A percentile compares a stretch with the other conserved stretches of the same genome.
phyloP scores from a whole-genome alignment of 2,329 filamentous ascomycete species.

The Aspergillus persii region DNA sequence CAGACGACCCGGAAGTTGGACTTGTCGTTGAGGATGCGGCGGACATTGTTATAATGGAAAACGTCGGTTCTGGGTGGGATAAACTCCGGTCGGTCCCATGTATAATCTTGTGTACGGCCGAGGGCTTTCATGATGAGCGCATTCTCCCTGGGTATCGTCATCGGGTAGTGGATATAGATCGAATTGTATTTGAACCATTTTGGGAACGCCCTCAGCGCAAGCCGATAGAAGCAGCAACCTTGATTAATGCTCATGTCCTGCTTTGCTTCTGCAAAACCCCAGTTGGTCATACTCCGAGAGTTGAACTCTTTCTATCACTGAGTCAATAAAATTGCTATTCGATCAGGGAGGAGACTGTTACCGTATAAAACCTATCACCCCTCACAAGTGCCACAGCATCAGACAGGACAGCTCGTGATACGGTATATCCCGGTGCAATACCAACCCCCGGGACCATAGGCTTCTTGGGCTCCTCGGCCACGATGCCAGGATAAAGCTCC shows the following conservation, averaged over 20 bases:
- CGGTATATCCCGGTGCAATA: conserved; percentile 72
- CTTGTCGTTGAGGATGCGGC: conserved; percentile 60
- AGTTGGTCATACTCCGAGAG: conserved; percentile 73
- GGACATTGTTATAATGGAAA: conserved; percentile 60
- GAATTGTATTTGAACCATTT: conserved; percentile 75
- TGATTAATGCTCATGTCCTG: conserved; percentile 74
- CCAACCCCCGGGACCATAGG: conserved; percentile 73
- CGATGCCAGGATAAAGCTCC: conserved; percentile 76
- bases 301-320: conserved; percentile 62
- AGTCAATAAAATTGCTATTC: neutral
- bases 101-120: conserved; percentile 66
- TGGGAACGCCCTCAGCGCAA: conserved; percentile 76
- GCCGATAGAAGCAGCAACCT: conserved; percentile 81
- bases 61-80: conserved; percentile 55
- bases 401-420: conserved; percentile 72
- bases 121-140: conserved; percentile 66
- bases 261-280: conserved; percentile 74
- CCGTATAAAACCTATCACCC: conserved; percentile 74
- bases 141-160: conserved; percentile 70
- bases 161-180: conserved; percentile 76
- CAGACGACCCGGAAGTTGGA: conserved; percentile 64
- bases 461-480: conserved; percentile 71
- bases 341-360: conserved; percentile 7
- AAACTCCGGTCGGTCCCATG: conserved; percentile 61
- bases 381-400: conserved; percentile 77